Evolutionary conservation across 208 protist genomes (phyloP).

Genomic region (Tritrichomonas foetus): DNA sequence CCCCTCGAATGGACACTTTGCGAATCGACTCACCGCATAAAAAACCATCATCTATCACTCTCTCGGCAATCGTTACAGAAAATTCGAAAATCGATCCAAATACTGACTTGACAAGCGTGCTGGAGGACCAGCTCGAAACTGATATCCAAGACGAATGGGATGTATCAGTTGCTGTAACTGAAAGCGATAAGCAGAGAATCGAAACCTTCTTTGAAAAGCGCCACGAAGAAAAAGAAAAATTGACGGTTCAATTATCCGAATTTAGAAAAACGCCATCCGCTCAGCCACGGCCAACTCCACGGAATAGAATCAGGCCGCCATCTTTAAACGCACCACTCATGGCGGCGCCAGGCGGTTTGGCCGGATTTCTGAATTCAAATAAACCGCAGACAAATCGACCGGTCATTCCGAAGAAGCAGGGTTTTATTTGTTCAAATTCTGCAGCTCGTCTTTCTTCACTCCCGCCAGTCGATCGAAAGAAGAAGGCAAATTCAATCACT

Average conservation of each 20-base stretch:
- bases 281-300: not conserved
- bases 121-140: not conserved
- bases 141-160: slow-evolving; percentile 10
- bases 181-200: not conserved
- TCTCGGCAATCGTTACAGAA: not conserved
- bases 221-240: not conserved
- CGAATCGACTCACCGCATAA: not conserved
- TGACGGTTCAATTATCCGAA: not conserved
- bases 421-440: too few relatives aligned
- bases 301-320: not conserved
- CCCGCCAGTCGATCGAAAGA: too few relatives aligned
- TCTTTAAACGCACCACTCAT: not conserved
- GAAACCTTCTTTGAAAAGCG: not conserved
- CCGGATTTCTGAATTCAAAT: not conserved
- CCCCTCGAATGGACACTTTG: not conserved
- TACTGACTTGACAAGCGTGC: not conserved
- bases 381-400: too few relatives aligned
- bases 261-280: not conserved
- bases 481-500: too few relatives aligned
- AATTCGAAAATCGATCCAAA: not conserved
- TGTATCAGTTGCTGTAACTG: not conserved
- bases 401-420: too few relatives aligned
- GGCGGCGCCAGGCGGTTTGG: not conserved
- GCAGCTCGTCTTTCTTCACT: too few relatives aligned
- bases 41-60: not conserved